Conservation (phyloP, 2,329 filamentous ascomycete species). For the Coniochaeta sp. region DNA sequence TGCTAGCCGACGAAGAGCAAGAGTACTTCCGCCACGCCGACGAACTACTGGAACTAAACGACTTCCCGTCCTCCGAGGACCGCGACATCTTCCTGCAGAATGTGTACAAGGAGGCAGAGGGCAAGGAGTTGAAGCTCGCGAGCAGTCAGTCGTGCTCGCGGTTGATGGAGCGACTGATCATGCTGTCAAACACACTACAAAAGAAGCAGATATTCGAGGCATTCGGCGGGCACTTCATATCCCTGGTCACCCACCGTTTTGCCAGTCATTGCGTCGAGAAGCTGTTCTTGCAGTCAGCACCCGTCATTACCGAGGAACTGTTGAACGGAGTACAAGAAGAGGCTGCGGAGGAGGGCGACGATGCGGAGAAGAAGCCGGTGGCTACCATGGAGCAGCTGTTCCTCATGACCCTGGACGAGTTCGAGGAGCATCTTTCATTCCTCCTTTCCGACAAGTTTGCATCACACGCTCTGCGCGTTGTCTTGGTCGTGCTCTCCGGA, state of each 20-base stretch:
- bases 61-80: constrained; percentile 73
- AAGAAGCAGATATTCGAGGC: constrained; percentile 82
- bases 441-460: constrained; percentile 84
- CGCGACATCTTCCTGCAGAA: constrained; percentile 66
- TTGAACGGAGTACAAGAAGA: constrained; percentile 31
- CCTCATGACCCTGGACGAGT: constrained; percentile 73
- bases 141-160: constrained; percentile 94
- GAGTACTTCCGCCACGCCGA: constrained; percentile 91
- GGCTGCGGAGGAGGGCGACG: constrained; percentile 21
- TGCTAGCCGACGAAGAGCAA: constrained; percentile 87
- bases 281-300: constrained; percentile 77
- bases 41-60: constrained; percentile 82
- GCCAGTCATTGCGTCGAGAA: constrained; percentile 96
- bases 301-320: constrained; percentile 69
- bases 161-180: constrained; percentile 84
- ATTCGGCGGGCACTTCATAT: constrained; percentile 80
- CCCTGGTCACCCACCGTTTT: constrained; percentile 90
- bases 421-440: constrained; percentile 78
- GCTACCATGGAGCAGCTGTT: constrained; percentile 79
- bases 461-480: constrained; percentile 81
- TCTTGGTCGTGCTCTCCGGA: constrained; percentile 80
- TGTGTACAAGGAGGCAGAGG: constrained; percentile 78
- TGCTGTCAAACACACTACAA: constrained; percentile 70
- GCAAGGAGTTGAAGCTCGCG: constrained; percentile 92
- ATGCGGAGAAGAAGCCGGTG: constrained; percentile 38